Percentiles rank a stretch among this genome's conserved stretches.
Evolutionary conservation across 176 grass and related monocot genomes (phyloP).

Genomic region (Olyra latifolia): DNA sequence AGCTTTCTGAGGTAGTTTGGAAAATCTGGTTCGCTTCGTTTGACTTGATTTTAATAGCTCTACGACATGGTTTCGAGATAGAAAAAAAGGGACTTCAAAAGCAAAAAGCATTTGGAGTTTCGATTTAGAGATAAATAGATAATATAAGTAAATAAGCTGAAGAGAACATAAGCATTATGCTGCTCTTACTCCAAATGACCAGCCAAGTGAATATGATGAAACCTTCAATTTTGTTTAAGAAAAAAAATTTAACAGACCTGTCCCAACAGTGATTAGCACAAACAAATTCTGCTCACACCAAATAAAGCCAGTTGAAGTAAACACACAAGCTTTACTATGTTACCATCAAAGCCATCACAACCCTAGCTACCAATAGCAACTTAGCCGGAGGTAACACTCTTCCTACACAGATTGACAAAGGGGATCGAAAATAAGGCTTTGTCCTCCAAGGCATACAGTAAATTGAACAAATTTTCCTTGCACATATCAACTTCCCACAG

Average conservation of each 20-base stretch:
- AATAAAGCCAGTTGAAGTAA: neutral
- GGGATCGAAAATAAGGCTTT: neutral
- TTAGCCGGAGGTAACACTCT: neutral
- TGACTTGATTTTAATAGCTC: too few species aligned
- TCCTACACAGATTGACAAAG: neutral
- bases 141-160: too few species aligned
- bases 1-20: too few species aligned
- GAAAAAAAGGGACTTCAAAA: too few species aligned
- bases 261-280: neutral
- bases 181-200: neutral
- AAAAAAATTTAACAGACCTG: neutral
- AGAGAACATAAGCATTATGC: too few species aligned
- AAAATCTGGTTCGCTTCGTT: too few species aligned
- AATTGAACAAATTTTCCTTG: neutral
- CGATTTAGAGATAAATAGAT: too few species aligned
- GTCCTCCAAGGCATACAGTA: neutral
- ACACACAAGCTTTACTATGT: neutral
- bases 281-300: neutral
- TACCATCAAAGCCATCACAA: neutral
- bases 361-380: neutral
- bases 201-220: neutral
- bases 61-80: too few species aligned
- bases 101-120: too few species aligned
- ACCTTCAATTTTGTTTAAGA: neutral
- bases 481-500: neutral